phyloP scores from a whole-genome alignment of 352 stramenopile species.

The Pythium sukuiense region DNA sequence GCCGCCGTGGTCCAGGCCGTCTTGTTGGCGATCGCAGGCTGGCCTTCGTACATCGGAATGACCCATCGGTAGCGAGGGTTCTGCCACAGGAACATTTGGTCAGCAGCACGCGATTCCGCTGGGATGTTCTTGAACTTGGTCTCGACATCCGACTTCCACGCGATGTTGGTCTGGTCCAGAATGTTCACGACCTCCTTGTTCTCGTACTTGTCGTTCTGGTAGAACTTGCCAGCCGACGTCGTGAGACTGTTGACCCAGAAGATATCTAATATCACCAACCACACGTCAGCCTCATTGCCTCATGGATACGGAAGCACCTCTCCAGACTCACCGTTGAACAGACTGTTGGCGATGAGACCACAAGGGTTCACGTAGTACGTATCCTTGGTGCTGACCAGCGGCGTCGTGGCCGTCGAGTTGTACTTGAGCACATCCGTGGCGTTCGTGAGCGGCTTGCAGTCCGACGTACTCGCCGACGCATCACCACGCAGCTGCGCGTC shows the following conservation, averaged over 20 bases:
- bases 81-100: slow-evolving; percentile 74
- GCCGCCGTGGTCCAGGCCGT: slow-evolving; percentile 74
- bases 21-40: slow-evolving; percentile 65
- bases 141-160: slow-evolving; percentile 95
- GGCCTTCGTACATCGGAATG: slow-evolving; percentile 63
- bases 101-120: slow-evolving; percentile 30
- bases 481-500: slow-evolving; percentile 88
- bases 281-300: slow-evolving; percentile 1
- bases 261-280: slow-evolving; percentile 46
- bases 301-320: neutral
- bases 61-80: slow-evolving; percentile 82
- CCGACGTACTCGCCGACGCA: slow-evolving; percentile 47
- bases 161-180: slow-evolving; percentile 95
- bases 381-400: slow-evolving; percentile 33
- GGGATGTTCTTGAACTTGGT: slow-evolving; percentile 96
- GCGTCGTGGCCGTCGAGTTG: slow-evolving; percentile 54
- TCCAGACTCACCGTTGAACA: slow-evolving; percentile 95
- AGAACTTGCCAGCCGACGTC: slow-evolving; percentile 33
- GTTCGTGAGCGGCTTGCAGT: slow-evolving; percentile 85
- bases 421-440: slow-evolving; percentile 56
- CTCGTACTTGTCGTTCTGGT: slow-evolving; percentile 68
- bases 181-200: slow-evolving; percentile 67
- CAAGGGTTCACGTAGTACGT: slow-evolving; percentile 94
- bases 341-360: slow-evolving; percentile 97
- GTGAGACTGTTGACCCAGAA: slow-evolving; percentile 85